Percentiles rank a stretch among this genome's conserved stretches.
Evolutionary conservation across 2,329 filamentous ascomycete species (phyloP).

Genomic region (Colletotrichum cuscutae): DNA sequence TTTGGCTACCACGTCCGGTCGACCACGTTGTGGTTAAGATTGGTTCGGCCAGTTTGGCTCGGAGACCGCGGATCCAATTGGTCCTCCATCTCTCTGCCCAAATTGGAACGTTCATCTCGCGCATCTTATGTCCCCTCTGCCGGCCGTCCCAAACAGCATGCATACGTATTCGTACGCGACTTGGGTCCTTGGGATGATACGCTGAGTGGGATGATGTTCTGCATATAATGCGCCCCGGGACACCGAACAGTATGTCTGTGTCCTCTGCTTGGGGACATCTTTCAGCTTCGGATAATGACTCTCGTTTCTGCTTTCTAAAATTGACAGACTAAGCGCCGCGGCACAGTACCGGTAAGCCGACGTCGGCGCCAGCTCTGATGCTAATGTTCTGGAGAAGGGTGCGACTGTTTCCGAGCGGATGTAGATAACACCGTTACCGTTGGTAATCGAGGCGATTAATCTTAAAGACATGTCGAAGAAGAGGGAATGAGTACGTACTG

Average conservation of each 20-base stretch:
- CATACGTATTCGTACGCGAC: too few relatives aligned
- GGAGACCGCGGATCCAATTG: too few relatives aligned
- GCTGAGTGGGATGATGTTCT: neutral
- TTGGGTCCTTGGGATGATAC: too few relatives aligned
- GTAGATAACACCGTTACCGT: conserved; percentile 13
- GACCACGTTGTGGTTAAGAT: too few relatives aligned
- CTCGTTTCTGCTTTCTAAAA: neutral
- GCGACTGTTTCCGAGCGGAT: neutral
- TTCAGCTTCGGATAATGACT: neutral
- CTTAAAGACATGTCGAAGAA: neutral
- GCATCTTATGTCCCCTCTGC: too few relatives aligned
- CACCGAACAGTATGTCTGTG: neutral
- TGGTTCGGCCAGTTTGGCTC: too few relatives aligned
- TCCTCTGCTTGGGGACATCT: neutral
- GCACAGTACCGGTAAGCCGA: neutral
- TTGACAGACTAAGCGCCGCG: neutral
- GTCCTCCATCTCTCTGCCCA: too few relatives aligned
- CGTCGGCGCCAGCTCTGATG: neutral
- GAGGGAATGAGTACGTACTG: neutral
- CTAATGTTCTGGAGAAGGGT: neutral
- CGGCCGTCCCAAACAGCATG: too few relatives aligned
- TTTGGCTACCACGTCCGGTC: neutral
- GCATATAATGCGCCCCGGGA: neutral
- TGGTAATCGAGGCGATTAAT: neutral
- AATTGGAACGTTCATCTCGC: too few relatives aligned